These are phyloP conservation scores for Sugiyamaella grinbergsii DNA, from an alignment of 1,139 yeast species.

Conservation along the genomic window DNA sequence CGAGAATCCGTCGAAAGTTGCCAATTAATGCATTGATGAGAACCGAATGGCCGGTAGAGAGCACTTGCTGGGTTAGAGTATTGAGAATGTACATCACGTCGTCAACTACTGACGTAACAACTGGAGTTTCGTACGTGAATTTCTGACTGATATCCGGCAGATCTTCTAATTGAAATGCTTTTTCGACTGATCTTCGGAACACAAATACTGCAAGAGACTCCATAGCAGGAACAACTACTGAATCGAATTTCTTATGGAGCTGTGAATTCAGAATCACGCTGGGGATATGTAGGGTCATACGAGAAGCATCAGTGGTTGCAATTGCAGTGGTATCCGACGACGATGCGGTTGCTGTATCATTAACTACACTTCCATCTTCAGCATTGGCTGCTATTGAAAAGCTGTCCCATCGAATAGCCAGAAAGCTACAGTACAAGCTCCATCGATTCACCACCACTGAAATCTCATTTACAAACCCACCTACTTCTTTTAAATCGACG, in stretches of 20 bases:
- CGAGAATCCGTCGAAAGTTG: slow-evolving; percentile 49
- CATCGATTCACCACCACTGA: slow-evolving; percentile 81
- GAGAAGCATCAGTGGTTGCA: slow-evolving; percentile 13
- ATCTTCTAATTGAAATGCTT: slow-evolving; percentile 78
- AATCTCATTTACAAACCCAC: slow-evolving; percentile 64
- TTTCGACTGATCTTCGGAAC: slow-evolving; percentile 76
- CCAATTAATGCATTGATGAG: slow-evolving; percentile 56
- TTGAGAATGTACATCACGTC: slow-evolving; percentile 77
- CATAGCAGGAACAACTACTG: slow-evolving; percentile 59
- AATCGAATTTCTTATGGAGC: slow-evolving; percentile 60
- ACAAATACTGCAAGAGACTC: slow-evolving; percentile 67
- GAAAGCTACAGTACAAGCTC: slow-evolving; percentile 79
- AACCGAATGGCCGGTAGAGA: slow-evolving; percentile 57
- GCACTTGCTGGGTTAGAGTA: slow-evolving; percentile 58
- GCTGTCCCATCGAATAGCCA: slow-evolving; percentile 65
- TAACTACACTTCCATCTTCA: too few species aligned
- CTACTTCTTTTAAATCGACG: slow-evolving; percentile 55
- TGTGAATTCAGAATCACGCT: slow-evolving; percentile 54
- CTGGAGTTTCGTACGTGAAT: slow-evolving; percentile 53
- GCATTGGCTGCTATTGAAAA: slow-evolving; percentile 32
- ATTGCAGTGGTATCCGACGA: slow-evolving; percentile 7
- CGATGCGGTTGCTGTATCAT: too few species aligned
- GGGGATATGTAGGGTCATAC: slow-evolving; percentile 40
- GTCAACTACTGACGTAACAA: slow-evolving; percentile 83
- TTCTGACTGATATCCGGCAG: slow-evolving; percentile 52